Base-by-base conservation (phyloP, 805 yeast genomes). In the Yamadazyma endophytica region DNA sequence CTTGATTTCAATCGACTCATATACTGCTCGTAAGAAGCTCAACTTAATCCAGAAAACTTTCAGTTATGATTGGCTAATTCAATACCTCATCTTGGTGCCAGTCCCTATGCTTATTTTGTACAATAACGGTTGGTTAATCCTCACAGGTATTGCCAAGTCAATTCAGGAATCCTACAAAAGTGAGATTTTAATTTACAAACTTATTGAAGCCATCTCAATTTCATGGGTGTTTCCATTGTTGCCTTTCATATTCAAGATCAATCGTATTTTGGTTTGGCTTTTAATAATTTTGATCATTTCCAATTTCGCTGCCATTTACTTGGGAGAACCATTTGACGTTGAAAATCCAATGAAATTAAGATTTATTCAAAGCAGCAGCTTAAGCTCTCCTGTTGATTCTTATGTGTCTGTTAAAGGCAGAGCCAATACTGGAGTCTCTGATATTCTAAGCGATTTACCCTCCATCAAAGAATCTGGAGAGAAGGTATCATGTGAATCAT, bases 1-100 rank as follows among this genome's bases (percentile, higher is more conserved):
- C 1, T 53, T 56, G 6, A 42, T 45, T 14, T 53, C 57, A 2
- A 26, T 46, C 16, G 44, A 43, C 15, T 37, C 42, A 3, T 30
- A 35, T 14, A 35, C 38, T 21, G 38, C 42, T 13, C 26, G 35
- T 22, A 33, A 26, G 17, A 28, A 37, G 12, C 21, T 33, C 17
- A 35, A 43, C 13, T 36, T 41, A 21, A 33, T 41, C 31, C 33
- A 36, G 20, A 64, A 61, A 29, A 72, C 77, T 4, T 69, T 73
- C 28, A 72, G 79, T 24, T 85, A 82, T 49, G 95, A 82, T 46
- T 88, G 96, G 96, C 68, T 80, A 11, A 42, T 85, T 12, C 95
- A 88, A 52, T 86, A 75, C 46, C 42, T 84, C 19, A 39, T 79
- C 1, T 51, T 81, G 12, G 85, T 82, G 9, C 96, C 96, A 2